Base-by-base conservation (phyloP, 352 stramenopile species). In the Globisporangium barbulae region DNA sequence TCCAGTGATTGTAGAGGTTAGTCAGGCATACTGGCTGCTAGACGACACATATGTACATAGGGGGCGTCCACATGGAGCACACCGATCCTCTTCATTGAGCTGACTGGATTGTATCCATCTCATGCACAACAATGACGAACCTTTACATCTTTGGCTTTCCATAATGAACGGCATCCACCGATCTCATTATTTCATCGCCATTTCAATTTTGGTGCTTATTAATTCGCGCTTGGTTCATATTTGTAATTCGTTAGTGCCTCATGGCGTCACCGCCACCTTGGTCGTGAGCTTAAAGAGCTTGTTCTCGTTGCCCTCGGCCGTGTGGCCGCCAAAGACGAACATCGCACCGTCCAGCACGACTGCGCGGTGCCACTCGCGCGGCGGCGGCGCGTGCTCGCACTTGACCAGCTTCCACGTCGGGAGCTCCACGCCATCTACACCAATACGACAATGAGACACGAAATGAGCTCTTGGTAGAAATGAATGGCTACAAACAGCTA, bases 271-370 rank as follows among this genome's bases (percentile, higher is more conserved):
- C 37, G 12, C 6, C 22, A n/a, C 25, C 22, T 65, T 65, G 30
- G 41, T 25, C 15, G 42, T 41, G n/a, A 72, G 48, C 1, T 68
- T 68, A 17, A 69, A 79, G 28, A 88, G 72, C 42, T 73, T 61
- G 59, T 85, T 84, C 58, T 85, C 78, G 53, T 83, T 75, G 7
- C 78, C 78, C 9, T 69, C 47, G 8, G 76, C 39, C 0, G 73
- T 85, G 68, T 78, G 75, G 7, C 79, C 76, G 45, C 79, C 79
- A 61, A 85, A 88, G 21, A 88, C 71, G 45, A 78, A 83, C 74
- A 84, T 85, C 13, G 67, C 71, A 25, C 63, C 73, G 5, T 73
- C 65, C 35, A 72, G 69, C 56, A 74, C 71, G 19, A 81, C 73
- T 1, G 72, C 71, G 53, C 79, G 74, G 49, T 88, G 79, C 79